Percentiles rank a stretch among this genome's conserved stretches.
phyloP scores from a whole-genome alignment of 306 rosid species.

The Rosa rugosa region DNA sequence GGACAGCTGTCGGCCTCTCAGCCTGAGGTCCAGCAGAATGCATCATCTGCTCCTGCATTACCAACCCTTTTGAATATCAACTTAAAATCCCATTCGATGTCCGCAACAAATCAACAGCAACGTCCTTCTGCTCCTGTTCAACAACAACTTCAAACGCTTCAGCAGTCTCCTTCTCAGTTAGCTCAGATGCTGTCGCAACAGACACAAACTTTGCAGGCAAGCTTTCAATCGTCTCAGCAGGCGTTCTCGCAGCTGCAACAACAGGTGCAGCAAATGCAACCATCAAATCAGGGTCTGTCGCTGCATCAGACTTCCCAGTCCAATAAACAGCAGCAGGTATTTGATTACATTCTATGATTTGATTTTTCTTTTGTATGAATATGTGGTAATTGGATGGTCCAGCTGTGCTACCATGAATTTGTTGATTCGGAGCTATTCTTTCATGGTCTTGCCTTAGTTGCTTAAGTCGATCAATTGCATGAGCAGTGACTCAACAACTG shows the following conservation, averaged over 20 bases:
- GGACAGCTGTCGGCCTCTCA: slow-evolving; percentile 65
- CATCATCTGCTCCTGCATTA: slow-evolving; percentile 46
- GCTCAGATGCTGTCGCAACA: slow-evolving; percentile 95
- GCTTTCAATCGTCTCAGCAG: slow-evolving; percentile 93
- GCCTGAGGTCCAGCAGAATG: slow-evolving; percentile 51
- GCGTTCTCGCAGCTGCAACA: slow-evolving; percentile 95
- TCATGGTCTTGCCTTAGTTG: background rate
- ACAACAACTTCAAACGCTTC: slow-evolving; percentile 62
- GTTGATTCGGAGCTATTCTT: background rate
- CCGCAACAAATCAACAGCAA: slow-evolving; percentile 52
- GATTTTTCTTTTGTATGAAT: background rate
- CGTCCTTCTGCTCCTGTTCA: slow-evolving; percentile 43
- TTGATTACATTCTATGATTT: slow-evolving; percentile 13
- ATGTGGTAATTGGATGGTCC: background rate
- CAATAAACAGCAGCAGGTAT: slow-evolving; percentile 76
- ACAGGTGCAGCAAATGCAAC: slow-evolving; percentile 84
- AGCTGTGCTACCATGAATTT: background rate
- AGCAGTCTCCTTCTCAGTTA: slow-evolving; percentile 77
- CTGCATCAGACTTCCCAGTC: slow-evolving; percentile 63
- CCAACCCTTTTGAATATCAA: slow-evolving; percentile 48
- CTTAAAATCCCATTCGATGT: slow-evolving; percentile 41
- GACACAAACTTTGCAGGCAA: slow-evolving; percentile 85
- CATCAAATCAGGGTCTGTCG: slow-evolving; percentile 60
- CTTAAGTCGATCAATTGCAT: slow-evolving; percentile 4
- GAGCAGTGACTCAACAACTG: background rate